Evolutionary conservation across 2,329 filamentous ascomycete genomes (phyloP).

Genomic region (Purpureocillium lavendulum): DNA sequence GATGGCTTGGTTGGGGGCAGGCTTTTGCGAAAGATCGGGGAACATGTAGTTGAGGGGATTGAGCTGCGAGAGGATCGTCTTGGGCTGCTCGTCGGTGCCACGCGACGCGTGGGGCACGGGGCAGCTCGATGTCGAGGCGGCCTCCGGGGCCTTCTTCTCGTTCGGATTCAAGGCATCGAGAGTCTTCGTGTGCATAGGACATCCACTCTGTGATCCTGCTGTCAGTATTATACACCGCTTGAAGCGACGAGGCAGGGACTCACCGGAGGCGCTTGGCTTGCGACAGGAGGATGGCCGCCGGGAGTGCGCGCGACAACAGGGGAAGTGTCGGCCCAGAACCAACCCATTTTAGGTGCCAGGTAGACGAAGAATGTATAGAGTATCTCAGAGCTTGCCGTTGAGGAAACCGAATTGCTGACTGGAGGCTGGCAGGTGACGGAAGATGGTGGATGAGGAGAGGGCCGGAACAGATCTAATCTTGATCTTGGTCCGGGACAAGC

Average conservation of each 20-base stretch:
- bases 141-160: conserved; percentile 13
- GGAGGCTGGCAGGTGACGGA: no score
- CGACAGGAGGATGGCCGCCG: conserved; percentile 20
- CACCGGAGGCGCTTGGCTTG: conserved; percentile 22
- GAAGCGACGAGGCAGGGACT: no score
- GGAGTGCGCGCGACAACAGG: conserved; percentile 25
- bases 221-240: no score
- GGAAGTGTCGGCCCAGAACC: conserved; percentile 52
- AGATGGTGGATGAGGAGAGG: no score
- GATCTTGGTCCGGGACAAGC: conserved; percentile 4
- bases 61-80: conserved; percentile 45
- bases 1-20: conserved; percentile 62
- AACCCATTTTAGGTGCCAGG: conserved; percentile 38
- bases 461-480: no score
- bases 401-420: no score
- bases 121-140: conserved; percentile 27
- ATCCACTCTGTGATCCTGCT: conserved; percentile 32
- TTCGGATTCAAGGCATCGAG: conserved; percentile 35
- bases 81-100: conserved; percentile 22
- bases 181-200: conserved; percentile 50
- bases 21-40: conserved; percentile 70
- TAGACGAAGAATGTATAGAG: conserved; percentile 1
- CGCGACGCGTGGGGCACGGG: conserved; percentile 35
- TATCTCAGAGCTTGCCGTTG: no score
- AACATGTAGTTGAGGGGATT: conserved; percentile 94